Conservation (phyloP, 495 filamentous ascomycete genomes). For the Parmelia sp. region DNA sequence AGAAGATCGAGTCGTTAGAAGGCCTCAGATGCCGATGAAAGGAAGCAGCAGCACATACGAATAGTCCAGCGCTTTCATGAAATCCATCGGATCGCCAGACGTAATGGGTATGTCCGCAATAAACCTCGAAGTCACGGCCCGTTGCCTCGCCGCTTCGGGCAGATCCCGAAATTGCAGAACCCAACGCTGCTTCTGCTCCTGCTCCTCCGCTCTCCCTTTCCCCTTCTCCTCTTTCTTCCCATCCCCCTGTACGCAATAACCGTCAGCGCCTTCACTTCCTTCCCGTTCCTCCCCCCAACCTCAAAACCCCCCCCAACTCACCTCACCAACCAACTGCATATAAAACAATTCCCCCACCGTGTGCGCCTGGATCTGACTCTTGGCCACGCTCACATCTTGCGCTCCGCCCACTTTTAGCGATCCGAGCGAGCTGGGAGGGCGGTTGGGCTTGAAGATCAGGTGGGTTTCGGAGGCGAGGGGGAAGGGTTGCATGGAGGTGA, state of each 20-base stretch:
- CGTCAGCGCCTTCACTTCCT: not conserved
- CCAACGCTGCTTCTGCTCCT: slow-evolving; percentile 33
- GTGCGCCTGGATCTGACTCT: slow-evolving; percentile 38
- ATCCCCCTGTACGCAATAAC: not conserved
- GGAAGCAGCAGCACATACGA: slow-evolving; percentile 30
- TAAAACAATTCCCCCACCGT: slow-evolving; percentile 48
- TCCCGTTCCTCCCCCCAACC: not conserved
- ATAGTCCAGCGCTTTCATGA: slow-evolving; percentile 50
- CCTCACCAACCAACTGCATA: slow-evolving; percentile 41
- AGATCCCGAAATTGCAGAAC: slow-evolving; percentile 49
- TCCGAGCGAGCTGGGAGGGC: slow-evolving; percentile 29
- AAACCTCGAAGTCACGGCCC: slow-evolving; percentile 43
- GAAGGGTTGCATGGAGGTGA: slow-evolving; percentile 61
- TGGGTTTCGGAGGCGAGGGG: slow-evolving; percentile 50
- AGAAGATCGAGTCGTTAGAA: slow-evolving; percentile 6
- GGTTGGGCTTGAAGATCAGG: slow-evolving; percentile 59
- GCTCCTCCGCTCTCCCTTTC: no score
- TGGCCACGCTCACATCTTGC: slow-evolving; percentile 39
- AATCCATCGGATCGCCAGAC: slow-evolving; percentile 38
- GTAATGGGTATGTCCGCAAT: slow-evolving; percentile 42
- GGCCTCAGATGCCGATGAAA: slow-evolving; percentile 19
- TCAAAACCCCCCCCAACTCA: not conserved
- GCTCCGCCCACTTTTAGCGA: slow-evolving; percentile 36
- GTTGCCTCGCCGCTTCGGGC: slow-evolving; percentile 44
- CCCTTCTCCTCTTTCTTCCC: slow-evolving; percentile 5